Base-by-base conservation (phyloP, 306 rosid genomes). In the Inga oerstediana region DNA sequence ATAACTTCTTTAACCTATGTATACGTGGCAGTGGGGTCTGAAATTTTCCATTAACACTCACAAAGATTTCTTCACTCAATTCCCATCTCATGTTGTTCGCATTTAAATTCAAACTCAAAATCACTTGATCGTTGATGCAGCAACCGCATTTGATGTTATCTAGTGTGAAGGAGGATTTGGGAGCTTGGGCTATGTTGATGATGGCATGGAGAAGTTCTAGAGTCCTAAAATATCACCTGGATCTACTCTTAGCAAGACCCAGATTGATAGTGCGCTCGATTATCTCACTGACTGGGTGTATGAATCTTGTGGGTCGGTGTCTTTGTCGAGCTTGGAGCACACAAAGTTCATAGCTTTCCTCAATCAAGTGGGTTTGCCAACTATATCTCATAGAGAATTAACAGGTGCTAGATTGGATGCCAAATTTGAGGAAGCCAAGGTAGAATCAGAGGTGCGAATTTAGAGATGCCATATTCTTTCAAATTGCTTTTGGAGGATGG, bases 181-280 rank as follows among this genome's bases (percentile, higher is more conserved):
- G 93, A 9, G 92, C 98, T 44, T 80, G 92, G 85, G 98, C 98
- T 77, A 92, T 95, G 98, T 78, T 95, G 97, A 93, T 64, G 98
- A 93, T 67, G 93, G 98, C 79, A 97, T 95, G 83, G 93, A 95
- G 93, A 95, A 91, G 93, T 87, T 95, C 4, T 93, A 93, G 85
- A 95, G 98, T 83, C 98, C 98, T 1, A 93, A 95, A 66, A 89
- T 97, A 14, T 93, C 97, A 6, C 97, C 94, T 2, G 93, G 98
- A 22, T 90, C 91, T 46, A 81, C 87, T 45, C 91, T 95, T 44
- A 86, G 86, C 74, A 93, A 92, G 87, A 66, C 72, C 19, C 98
- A 91, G 82, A 86, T 91, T 45, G 94, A 95, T 8, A 81, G 79
- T 61, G 98, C 98, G 1, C 45, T 95, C n/a, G 98, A 93, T 73